phyloP scores from a whole-genome alignment of 345 rosid species.

The Linum tenue region DNA sequence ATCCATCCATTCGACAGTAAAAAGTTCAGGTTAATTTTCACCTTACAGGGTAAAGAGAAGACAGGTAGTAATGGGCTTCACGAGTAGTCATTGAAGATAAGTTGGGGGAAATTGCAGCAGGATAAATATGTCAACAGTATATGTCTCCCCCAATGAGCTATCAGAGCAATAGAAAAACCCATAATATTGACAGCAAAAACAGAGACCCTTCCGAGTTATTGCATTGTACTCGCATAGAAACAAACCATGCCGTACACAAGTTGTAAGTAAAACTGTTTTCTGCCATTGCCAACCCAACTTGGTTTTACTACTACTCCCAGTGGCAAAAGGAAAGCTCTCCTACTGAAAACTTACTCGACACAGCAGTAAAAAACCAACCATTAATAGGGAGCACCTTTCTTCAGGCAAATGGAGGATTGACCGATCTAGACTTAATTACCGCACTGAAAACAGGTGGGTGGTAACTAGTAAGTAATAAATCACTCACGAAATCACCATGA shows the following conservation, averaged over 20 bases:
- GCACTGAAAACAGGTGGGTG: neutral
- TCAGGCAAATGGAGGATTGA: neutral
- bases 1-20: slow-evolving; percentile 15
- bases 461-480: no score
- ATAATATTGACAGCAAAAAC: no score
- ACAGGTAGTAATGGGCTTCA: slow-evolving; percentile 27
- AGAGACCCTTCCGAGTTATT: neutral
- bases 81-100: neutral
- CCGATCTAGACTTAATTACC: neutral
- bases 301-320: neutral
- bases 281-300: neutral
- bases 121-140: neutral
- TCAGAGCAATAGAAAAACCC: neutral
- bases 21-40: slow-evolving; percentile 18
- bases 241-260: neutral
- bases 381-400: neutral
- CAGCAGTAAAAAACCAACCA: neutral
- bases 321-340: neutral
- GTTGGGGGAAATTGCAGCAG: neutral
- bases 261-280: neutral
- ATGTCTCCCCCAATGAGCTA: neutral
- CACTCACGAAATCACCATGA: neutral
- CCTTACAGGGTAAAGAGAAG: slow-evolving; percentile 11
- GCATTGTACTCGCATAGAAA: neutral
- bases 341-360: neutral